A percentile compares a stretch with the other conserved stretches of the same genome.
Evolutionary conservation across 1,284 basidiomycete genomes (phyloP).

Genomic region (Polyporus tsugae): DNA sequence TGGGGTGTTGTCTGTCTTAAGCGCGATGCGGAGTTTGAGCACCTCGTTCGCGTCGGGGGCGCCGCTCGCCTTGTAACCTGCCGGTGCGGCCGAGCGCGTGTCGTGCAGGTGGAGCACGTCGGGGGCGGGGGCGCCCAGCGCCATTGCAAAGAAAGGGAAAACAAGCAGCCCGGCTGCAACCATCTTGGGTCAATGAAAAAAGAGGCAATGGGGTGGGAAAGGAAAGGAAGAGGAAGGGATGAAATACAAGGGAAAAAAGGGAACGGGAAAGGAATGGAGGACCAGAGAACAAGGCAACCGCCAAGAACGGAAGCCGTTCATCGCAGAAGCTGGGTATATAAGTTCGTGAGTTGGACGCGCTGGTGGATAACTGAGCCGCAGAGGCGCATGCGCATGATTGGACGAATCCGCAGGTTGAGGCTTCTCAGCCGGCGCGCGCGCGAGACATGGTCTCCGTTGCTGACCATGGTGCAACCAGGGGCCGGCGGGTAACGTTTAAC

Average conservation of each 20-base stretch:
- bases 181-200: conserved; percentile 30
- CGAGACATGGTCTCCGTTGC: neutral
- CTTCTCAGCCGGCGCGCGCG: neutral
- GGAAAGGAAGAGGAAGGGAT: conserved; percentile 5
- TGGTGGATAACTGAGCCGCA: conserved; percentile 1
- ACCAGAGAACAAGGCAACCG: neutral
- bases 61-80: conserved; percentile 32
- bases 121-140: conserved; percentile 31
- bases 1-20: conserved; percentile 33
- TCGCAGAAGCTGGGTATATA: conserved; percentile 6
- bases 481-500: neutral
- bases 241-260: neutral
- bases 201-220: neutral
- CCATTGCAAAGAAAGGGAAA: conserved; percentile 31
- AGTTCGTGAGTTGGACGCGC: neutral
- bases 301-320: conserved; percentile 5
- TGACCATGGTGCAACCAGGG: neutral
- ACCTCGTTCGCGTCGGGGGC: conserved; percentile 29
- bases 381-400: neutral
- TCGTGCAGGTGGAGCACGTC: conserved; percentile 34
- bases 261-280: neutral
- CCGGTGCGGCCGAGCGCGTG: conserved; percentile 29
- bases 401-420: neutral
- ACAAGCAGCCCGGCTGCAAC: conserved; percentile 36
- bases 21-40: conserved; percentile 38